These are phyloP conservation scores for Chytriomyces hyalinus DNA, from an alignment of 192 early-diverging fungal genomes.

Conservation along the genomic window DNA sequence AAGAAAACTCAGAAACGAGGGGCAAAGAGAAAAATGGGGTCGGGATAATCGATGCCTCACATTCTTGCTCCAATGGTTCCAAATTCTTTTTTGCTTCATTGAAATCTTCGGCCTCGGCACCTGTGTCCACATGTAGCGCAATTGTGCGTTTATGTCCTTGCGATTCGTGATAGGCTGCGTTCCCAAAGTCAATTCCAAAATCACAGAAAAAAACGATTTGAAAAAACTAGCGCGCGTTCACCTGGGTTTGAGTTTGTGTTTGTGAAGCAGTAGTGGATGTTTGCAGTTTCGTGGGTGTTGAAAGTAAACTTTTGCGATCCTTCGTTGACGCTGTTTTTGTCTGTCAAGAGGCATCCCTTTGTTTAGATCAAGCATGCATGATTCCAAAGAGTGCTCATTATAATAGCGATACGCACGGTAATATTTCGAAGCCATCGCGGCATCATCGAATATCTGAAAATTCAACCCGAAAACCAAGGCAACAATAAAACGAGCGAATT, in stretches of 20 bases:
- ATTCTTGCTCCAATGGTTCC: slow-evolving; percentile 86
- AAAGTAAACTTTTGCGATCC: slow-evolving; percentile 75
- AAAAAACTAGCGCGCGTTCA: not conserved
- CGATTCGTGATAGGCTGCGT: slow-evolving; percentile 35
- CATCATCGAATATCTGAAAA: slow-evolving; percentile 75
- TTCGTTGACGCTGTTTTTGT: slow-evolving; percentile 64
- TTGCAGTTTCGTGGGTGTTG: slow-evolving; percentile 83
- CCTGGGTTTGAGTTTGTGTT: slow-evolving; percentile 42
- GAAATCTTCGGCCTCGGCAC: slow-evolving; percentile 83
- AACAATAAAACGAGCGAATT: not conserved
- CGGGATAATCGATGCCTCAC: too few species aligned
- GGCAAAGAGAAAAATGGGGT: too few species aligned
- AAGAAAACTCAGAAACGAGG: too few species aligned
- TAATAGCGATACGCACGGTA: slow-evolving; percentile 33
- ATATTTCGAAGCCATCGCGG: slow-evolving; percentile 71
- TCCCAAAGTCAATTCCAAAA: too few species aligned
- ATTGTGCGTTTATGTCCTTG: slow-evolving; percentile 66
- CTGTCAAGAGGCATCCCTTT: not conserved
- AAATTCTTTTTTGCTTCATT: slow-evolving; percentile 78
- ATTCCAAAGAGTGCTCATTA: not conserved
- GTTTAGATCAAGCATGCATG: not conserved
- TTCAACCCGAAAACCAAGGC: not conserved
- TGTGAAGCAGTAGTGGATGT: slow-evolving; percentile 86
- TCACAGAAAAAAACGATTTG: too few species aligned
- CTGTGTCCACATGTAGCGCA: slow-evolving; percentile 80